A percentile compares a stretch with the other conserved stretches of the same genome.
Conservation (phyloP, 441 rosid species). For the Eutrema salsugineum region DNA sequence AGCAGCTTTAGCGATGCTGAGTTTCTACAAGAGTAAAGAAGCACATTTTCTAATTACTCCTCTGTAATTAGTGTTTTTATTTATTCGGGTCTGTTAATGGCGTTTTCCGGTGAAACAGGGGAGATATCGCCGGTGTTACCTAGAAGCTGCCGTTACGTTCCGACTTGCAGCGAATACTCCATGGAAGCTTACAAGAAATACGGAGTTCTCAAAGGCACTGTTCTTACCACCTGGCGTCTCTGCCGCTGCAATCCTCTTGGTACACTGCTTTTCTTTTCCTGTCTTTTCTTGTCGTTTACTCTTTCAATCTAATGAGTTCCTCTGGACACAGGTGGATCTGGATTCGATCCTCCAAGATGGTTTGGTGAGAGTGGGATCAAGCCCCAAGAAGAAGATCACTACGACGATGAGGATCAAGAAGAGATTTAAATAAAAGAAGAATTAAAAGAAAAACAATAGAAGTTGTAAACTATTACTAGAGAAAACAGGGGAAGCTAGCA, state of each 20-base stretch:
- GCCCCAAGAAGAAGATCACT: conserved; percentile 10
- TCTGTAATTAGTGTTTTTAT: not conserved
- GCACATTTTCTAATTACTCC: not conserved
- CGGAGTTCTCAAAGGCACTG: conserved; percentile 69
- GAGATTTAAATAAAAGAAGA: not conserved
- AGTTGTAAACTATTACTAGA: conserved; percentile 17
- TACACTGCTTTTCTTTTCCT: conserved; percentile 7
- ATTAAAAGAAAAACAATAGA: not conserved
- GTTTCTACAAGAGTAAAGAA: conserved; percentile 64
- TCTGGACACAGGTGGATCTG: conserved; percentile 64
- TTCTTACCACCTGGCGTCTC: conserved; percentile 74
- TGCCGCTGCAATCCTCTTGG: conserved; percentile 96
- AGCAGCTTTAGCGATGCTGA: conserved; percentile 72
- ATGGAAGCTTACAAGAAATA: conserved; percentile 94
- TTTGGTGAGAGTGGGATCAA: conserved; percentile 56
- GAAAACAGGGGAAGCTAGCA: conserved; percentile 5
- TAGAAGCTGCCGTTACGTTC: conserved; percentile 76
- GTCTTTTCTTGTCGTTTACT: not conserved
- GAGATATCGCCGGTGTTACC: conserved; percentile 87
- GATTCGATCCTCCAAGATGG: conserved; percentile 93
- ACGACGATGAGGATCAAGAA: conserved; percentile 8
- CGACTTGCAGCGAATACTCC: conserved; percentile 88
- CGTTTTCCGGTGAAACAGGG: conserved; percentile 43
- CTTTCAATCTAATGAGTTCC: not conserved
- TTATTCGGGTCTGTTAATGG: not conserved